A percentile compares a stretch with the other conserved stretches of the same genome.
Evolutionary conservation across 2,329 filamentous ascomycete species (phyloP).

Genomic region (Calonectria montana): DNA sequence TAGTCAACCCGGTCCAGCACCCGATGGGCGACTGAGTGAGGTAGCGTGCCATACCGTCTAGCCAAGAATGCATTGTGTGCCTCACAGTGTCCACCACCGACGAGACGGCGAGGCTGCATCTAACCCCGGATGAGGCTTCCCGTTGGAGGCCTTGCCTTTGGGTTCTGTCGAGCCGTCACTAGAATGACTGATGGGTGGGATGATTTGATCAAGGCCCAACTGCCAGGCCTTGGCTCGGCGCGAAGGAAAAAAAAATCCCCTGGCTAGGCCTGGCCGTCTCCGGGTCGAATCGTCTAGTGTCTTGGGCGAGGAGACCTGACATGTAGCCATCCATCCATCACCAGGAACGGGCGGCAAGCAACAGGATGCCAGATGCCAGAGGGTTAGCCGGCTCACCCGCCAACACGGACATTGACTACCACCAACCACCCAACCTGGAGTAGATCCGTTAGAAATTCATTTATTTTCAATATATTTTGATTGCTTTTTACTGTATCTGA

Average conservation of each 20-base stretch:
- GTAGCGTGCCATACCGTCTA: slow-evolving; percentile 9
- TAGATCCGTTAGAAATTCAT: slow-evolving; percentile 6
- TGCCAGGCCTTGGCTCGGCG: slow-evolving; percentile 6
- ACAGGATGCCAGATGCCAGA: neutral
- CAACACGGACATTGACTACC: neutral
- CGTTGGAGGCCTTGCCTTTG: neutral
- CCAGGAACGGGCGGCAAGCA: slow-evolving; percentile 19
- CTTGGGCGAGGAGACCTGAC: slow-evolving; percentile 9
- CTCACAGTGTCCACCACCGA: slow-evolving; percentile 1
- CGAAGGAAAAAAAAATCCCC: neutral
- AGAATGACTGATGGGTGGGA: neutral
- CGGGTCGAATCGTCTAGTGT: slow-evolving; percentile 12
- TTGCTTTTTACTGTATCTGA: slow-evolving; percentile 15
- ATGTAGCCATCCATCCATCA: slow-evolving; percentile 18
- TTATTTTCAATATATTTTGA: slow-evolving; percentile 12
- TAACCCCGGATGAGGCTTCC: neutral
- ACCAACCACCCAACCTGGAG: neutral
- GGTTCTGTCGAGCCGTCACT: neutral
- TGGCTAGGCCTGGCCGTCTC: neutral
- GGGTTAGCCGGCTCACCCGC: neutral
- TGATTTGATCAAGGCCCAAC: neutral
- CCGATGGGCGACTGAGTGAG: neutral
- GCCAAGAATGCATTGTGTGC: neutral
- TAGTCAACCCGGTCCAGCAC: slow-evolving; percentile 4
- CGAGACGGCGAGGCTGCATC: slow-evolving; percentile 5